Conservation (phyloP, 2,329 filamentous ascomycete genomes). For the Cadophora luteo-olivacea region DNA sequence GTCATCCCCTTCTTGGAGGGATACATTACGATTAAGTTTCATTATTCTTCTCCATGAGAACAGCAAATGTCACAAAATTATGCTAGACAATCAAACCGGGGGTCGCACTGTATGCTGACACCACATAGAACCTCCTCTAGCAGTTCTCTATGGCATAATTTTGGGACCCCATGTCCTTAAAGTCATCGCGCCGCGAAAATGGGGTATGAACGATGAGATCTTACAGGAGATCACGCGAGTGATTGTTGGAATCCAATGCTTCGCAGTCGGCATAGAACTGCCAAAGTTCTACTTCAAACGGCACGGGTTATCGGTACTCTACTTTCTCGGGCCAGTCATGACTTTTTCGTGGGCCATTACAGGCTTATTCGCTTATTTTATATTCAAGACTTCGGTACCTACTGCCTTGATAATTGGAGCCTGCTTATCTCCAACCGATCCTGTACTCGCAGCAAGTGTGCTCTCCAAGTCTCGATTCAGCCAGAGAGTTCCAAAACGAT, state of each 20-base stretch:
- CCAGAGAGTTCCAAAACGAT: constrained; percentile 55
- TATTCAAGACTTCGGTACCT: constrained; percentile 53
- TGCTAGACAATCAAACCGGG: too few relatives aligned
- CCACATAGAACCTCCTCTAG: constrained; percentile 56
- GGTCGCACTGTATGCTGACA: constrained; percentile 10
- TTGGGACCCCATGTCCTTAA: constrained; percentile 72
- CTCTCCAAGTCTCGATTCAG: constrained; percentile 60
- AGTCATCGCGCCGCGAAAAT: constrained; percentile 64
- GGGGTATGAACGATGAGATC: constrained; percentile 72
- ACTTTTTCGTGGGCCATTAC: constrained; percentile 37
- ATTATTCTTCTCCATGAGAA: too few relatives aligned
- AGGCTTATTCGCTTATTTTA: constrained; percentile 32
- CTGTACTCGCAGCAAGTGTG: constrained; percentile 60
- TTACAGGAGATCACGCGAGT: constrained; percentile 75
- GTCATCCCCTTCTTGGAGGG: too few relatives aligned
- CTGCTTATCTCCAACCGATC: constrained; percentile 63
- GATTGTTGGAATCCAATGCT: constrained; percentile 76
- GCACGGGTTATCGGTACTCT: constrained; percentile 41
- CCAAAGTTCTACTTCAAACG: constrained; percentile 51
- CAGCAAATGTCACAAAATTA: too few relatives aligned
- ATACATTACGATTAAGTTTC: too few relatives aligned
- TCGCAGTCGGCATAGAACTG: constrained; percentile 74
- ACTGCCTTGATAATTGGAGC: constrained; percentile 59
- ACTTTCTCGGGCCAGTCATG: constrained; percentile 40
- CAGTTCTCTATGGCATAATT: constrained; percentile 74